Evolutionary conservation across 768 basidiomycete genomes (phyloP).

Genomic region (Amanita rimosa): DNA sequence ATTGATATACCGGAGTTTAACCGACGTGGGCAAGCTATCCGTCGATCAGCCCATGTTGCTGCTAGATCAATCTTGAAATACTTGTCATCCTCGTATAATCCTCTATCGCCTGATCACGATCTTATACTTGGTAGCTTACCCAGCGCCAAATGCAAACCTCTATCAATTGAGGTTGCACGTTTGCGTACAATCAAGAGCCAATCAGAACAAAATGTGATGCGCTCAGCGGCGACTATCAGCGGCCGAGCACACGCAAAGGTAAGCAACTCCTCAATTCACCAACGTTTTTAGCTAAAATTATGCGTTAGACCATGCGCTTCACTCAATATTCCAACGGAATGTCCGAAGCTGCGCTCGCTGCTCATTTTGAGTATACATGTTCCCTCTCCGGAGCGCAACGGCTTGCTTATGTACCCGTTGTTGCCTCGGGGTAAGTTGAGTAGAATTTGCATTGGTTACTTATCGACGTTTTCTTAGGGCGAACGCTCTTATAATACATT

Average conservation of each 20-base stretch:
- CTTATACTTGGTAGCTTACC: slow-evolving; percentile 43
- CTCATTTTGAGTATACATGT: slow-evolving; percentile 89
- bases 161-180: slow-evolving; percentile 60
- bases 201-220: slow-evolving; percentile 72
- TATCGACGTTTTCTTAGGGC: slow-evolving; percentile 32
- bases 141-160: slow-evolving; percentile 29
- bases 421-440: slow-evolving; percentile 73
- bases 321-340: slow-evolving; percentile 29
- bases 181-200: slow-evolving; percentile 73
- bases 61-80: slow-evolving; percentile 49
- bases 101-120: slow-evolving; percentile 37
- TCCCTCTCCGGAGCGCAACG: slow-evolving; percentile 70
- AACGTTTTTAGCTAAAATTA: neutral
- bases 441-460: neutral
- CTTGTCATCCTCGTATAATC: slow-evolving; percentile 19
- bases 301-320: slow-evolving; percentile 66
- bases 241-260: slow-evolving; percentile 79
- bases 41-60: slow-evolving; percentile 23
- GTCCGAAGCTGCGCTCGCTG: slow-evolving; percentile 33
- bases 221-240: slow-evolving; percentile 79
- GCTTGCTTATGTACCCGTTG: slow-evolving; percentile 95
- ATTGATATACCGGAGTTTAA: slow-evolving; percentile 32
- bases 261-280: slow-evolving; percentile 6
- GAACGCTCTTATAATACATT: slow-evolving; percentile 89
- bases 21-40: slow-evolving; percentile 13